Evolutionary conservation across 306 rosid genomes (phyloP).

Genomic region (Pueraria montana): DNA sequence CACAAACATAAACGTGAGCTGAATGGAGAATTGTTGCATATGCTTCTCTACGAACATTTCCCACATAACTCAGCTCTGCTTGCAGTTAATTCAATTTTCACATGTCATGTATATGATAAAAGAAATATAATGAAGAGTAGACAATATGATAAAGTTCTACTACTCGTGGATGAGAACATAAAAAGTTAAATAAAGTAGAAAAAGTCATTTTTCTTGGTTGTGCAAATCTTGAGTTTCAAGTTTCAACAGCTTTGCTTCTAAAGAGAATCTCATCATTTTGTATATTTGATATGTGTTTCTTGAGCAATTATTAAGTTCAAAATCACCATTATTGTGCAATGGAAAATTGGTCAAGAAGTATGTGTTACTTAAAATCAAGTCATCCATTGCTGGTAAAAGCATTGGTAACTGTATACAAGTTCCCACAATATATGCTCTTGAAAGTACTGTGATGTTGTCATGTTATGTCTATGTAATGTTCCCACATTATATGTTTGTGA

Average conservation of each 20-base stretch:
- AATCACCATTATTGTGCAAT: neutral
- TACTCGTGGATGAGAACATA: neutral
- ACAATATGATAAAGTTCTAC: neutral
- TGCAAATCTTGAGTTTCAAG: neutral
- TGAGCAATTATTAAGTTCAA: neutral
- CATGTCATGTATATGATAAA: neutral
- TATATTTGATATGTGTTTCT: neutral
- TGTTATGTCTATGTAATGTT: neutral
- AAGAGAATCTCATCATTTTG: neutral
- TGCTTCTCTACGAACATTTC: conserved; percentile 20
- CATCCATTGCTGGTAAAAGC: neutral
- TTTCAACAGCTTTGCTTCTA: neutral
- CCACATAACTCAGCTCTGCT: neutral
- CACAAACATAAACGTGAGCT: conserved; percentile 10
- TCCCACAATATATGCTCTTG: neutral
- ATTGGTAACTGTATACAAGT: neutral
- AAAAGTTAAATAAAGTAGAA: neutral
- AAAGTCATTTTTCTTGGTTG: neutral
- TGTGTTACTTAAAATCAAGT: neutral
- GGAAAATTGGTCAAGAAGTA: neutral
- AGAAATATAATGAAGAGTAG: neutral
- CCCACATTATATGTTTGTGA: neutral
- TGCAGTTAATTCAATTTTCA: neutral
- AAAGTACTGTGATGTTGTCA: neutral
- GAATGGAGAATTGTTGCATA: conserved; percentile 17